phyloP scores from a whole-genome alignment of 768 basidiomycete genomes.

The Mycena floridula region DNA sequence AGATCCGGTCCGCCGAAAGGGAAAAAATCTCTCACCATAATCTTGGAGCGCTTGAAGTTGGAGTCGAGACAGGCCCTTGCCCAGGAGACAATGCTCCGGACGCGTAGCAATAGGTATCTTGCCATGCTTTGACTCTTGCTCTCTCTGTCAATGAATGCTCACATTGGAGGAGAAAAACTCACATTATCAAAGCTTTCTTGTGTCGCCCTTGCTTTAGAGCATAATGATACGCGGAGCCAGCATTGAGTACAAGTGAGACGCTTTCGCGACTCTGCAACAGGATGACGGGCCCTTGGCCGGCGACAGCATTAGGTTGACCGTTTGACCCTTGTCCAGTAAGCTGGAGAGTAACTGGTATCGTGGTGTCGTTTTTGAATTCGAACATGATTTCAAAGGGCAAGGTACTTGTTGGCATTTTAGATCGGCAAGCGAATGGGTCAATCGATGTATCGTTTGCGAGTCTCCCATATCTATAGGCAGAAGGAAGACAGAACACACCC shows the following conservation, averaged over 20 bases:
- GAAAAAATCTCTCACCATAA: too few relatives aligned
- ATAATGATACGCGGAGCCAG: conserved; percentile 44
- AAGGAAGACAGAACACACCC: background rate
- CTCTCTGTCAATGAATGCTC: too few relatives aligned
- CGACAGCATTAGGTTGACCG: conserved; percentile 9
- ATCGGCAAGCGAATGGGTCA: background rate
- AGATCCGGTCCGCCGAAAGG: too few relatives aligned
- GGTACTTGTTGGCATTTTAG: conserved; percentile 41
- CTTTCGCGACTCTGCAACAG: conserved; percentile 33
- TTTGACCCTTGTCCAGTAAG: conserved; percentile 23
- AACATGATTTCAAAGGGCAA: conserved; percentile 46
- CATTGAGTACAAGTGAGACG: conserved; percentile 41
- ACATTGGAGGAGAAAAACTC: too few relatives aligned
- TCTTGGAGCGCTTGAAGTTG: too few relatives aligned
- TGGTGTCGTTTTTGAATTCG: conserved; percentile 44
- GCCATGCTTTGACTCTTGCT: conserved; percentile 43
- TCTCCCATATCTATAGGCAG: background rate
- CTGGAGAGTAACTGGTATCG: conserved; percentile 20
- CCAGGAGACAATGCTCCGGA: conserved; percentile 17
- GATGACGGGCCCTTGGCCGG: conserved; percentile 30
- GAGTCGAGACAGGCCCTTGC: conserved; percentile 8
- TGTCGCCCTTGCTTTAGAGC: conserved; percentile 27
- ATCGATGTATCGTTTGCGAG: background rate
- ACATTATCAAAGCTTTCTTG: too few relatives aligned
- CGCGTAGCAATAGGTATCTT: conserved; percentile 31